These are phyloP conservation scores for Castanospermum australe DNA, from an alignment of 306 rosid genomes.

Conservation along the genomic window DNA sequence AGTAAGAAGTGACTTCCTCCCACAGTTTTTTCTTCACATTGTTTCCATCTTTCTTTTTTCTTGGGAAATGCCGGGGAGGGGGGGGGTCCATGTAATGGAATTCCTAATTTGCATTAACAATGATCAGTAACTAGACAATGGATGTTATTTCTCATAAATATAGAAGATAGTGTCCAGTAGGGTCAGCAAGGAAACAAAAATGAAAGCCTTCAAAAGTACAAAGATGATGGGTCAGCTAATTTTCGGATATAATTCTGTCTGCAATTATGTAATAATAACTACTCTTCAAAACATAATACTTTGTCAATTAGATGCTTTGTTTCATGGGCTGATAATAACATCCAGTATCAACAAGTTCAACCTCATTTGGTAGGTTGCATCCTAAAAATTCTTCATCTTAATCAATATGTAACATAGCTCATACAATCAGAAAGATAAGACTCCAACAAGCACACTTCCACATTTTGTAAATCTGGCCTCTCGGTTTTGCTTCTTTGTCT, in stretches of 20 bases:
- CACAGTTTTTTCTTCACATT: neutral
- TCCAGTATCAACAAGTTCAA: neutral
- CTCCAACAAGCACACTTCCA: neutral
- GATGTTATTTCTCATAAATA: neutral
- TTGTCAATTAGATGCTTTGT: neutral
- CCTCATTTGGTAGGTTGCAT: neutral
- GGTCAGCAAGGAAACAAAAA: neutral
- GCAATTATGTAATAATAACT: neutral
- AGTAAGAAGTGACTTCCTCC: neutral
- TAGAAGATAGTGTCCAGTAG: neutral
- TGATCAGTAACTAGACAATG: neutral
- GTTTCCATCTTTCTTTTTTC: neutral
- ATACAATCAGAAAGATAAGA: neutral
- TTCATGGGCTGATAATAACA: neutral
- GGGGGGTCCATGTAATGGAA: neutral
- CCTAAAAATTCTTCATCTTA: neutral
- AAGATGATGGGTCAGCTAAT: neutral
- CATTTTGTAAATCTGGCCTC: conserved; percentile 6
- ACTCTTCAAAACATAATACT: neutral
- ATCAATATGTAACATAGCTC: neutral
- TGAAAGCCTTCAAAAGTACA: neutral
- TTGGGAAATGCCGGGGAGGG: neutral
- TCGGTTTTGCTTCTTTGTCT: neutral
- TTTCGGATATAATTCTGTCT: neutral
- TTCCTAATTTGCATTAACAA: neutral